phyloP scores from a whole-genome alignment of 2,329 filamentous ascomycete genomes.

The Xylaria sp. region DNA sequence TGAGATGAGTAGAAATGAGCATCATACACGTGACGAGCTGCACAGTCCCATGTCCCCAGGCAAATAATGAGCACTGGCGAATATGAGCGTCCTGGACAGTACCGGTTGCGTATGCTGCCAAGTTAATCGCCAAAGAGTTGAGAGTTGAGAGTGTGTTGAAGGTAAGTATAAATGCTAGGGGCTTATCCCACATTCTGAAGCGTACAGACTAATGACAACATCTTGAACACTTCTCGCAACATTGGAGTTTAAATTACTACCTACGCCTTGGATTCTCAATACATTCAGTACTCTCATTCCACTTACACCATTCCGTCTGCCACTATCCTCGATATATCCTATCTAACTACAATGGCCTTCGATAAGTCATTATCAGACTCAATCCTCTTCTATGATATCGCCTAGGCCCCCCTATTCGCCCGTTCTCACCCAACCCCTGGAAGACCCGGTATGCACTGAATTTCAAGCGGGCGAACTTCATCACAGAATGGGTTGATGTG shows the following conservation, averaged over 20 bases:
- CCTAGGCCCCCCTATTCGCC: constrained; percentile 48
- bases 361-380: constrained; percentile 31
- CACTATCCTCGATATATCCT: constrained; percentile 1
- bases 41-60: neutral
- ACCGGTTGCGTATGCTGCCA: neutral
- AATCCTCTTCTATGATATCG: constrained; percentile 58
- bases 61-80: neutral
- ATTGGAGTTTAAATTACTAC: neutral
- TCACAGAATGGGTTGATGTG: constrained; percentile 62
- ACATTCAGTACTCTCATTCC: neutral
- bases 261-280: neutral
- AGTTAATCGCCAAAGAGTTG: neutral
- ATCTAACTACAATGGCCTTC: constrained; percentile 25
- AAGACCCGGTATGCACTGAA: constrained; percentile 55
- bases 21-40: constrained; percentile 20
- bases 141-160: neutral
- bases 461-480: constrained; percentile 54
- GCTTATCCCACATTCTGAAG: neutral
- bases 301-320: constrained; percentile 8
- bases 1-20: neutral
- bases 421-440: constrained; percentile 51
- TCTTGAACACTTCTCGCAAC: constrained; percentile 8
- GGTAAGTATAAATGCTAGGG: constrained; percentile 8
- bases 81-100: neutral
- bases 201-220: neutral